These are phyloP conservation scores for Parastagonospora nodorum DNA, from an alignment of 2,329 filamentous ascomycete genomes.

Conservation along the genomic window DNA sequence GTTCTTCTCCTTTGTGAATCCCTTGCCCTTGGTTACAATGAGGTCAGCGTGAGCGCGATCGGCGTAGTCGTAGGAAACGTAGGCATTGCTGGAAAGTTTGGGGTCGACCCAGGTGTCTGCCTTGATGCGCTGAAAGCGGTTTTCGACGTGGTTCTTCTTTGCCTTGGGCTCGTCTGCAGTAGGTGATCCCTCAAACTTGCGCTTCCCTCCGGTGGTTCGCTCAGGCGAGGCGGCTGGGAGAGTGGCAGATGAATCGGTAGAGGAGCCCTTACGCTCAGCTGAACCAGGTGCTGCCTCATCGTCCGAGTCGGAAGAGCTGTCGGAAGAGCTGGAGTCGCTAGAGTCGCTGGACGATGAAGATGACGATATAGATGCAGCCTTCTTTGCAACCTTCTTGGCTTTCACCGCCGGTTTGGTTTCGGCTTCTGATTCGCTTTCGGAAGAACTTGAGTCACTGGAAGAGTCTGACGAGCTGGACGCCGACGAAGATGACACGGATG, in stretches of 20 bases:
- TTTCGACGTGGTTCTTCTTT: slow-evolving; percentile 37
- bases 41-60: slow-evolving; percentile 86
- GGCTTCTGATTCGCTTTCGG: slow-evolving; percentile 30
- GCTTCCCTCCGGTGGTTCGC: slow-evolving; percentile 48
- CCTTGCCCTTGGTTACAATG: slow-evolving; percentile 90
- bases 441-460: slow-evolving; percentile 32
- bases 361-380: slow-evolving; percentile 14
- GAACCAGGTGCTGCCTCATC: slow-evolving; percentile 29
- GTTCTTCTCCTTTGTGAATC: slow-evolving; percentile 99
- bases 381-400: slow-evolving; percentile 17
- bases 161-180: slow-evolving; percentile 39
- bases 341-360: slow-evolving; percentile 30
- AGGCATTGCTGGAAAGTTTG: slow-evolving; percentile 77
- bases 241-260: slow-evolving; percentile 51
- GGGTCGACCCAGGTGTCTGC: slow-evolving; percentile 71
- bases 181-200: slow-evolving; percentile 44
- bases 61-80: slow-evolving; percentile 84
- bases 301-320: slow-evolving; percentile 25
- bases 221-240: slow-evolving; percentile 35
- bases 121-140: slow-evolving; percentile 78
- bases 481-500: slow-evolving; percentile 35
- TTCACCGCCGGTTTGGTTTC: slow-evolving; percentile 9
- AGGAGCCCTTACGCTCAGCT: slow-evolving; percentile 47
- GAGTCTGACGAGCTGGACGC: slow-evolving; percentile 38
- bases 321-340: slow-evolving; percentile 23